phyloP scores from a whole-genome alignment of 805 yeast species.

The Pichia ethanolica region DNA sequence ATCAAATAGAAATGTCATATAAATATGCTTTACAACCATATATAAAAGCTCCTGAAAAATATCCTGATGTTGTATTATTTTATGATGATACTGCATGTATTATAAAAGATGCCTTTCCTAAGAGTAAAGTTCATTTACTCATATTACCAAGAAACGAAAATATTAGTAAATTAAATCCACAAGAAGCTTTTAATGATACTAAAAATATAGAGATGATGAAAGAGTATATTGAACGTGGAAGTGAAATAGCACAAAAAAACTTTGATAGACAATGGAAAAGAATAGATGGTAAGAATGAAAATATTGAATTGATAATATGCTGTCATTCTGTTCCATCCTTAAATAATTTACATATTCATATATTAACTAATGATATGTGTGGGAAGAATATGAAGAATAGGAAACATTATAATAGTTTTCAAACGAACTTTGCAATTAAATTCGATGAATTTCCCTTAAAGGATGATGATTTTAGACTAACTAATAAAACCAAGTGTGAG shows the following conservation, averaged over 20 bases:
- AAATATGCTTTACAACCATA: constrained; percentile 41
- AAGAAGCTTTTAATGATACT: constrained; percentile 36
- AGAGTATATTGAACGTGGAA: constrained; percentile 33
- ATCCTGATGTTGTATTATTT: constrained; percentile 33
- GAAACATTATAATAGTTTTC: constrained; percentile 67
- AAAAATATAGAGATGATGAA: constrained; percentile 25
- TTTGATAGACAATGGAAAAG: constrained; percentile 14
- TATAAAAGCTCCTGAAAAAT: constrained; percentile 38
- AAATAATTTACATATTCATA: constrained; percentile 65
- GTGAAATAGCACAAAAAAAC: constrained; percentile 12
- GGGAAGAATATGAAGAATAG: constrained; percentile 49
- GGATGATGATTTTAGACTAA: constrained; percentile 32
- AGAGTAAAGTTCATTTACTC: constrained; percentile 52
- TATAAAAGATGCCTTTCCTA: constrained; percentile 56
- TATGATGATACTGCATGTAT: constrained; percentile 48
- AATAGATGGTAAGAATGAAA: constrained; percentile 15
- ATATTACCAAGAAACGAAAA: constrained; percentile 45
- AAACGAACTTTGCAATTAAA: constrained; percentile 53
- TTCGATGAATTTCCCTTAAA: constrained; percentile 42
- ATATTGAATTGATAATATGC: constrained; percentile 41
- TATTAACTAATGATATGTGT: constrained; percentile 56
- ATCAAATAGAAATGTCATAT: constrained; percentile 35
- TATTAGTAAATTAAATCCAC: constrained; percentile 44
- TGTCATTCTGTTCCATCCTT: constrained; percentile 68
- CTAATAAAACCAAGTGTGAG: constrained; percentile 30